Evolutionary conservation across 176 grass and related monocot genomes (phyloP).

Genomic region (Typha latifolia): DNA sequence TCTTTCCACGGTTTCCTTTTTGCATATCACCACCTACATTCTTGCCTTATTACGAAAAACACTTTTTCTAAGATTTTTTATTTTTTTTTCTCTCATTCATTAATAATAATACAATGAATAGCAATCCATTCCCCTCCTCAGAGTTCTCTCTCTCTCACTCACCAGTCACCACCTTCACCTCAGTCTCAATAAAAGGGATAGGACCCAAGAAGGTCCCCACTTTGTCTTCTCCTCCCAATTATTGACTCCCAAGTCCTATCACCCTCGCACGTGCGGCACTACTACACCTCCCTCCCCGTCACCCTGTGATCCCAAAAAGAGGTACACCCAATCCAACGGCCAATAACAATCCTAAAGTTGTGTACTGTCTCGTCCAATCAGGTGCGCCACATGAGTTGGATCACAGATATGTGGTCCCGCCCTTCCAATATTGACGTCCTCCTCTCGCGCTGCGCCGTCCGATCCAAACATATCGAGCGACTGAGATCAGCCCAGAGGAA

Average conservation of each 20-base stretch:
- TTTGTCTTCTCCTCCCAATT: not conserved
- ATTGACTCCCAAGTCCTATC: not conserved
- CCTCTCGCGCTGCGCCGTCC: not conserved
- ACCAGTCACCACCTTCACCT: no score
- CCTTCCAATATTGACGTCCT: not conserved
- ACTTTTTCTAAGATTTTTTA: no score
- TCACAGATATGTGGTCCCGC: not conserved
- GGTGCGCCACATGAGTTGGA: not conserved
- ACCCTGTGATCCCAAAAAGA: not conserved
- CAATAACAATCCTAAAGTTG: not conserved
- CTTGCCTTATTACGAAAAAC: no score
- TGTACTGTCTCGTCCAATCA: not conserved
- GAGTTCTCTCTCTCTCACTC: no score
- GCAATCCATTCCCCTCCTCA: no score
- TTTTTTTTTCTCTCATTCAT: no score
- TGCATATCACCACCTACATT: no score
- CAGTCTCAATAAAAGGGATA: no score
- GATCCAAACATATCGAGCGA: not conserved
- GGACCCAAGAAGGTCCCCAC: not conserved
- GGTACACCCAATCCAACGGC: not conserved
- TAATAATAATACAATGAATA: no score
- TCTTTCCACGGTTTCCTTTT: no score
- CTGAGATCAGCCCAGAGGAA: not conserved
- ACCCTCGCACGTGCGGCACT: not conserved
- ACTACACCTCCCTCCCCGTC: not conserved